Evolutionary conservation across 352 stramenopile genomes (phyloP), one percentile per base, ranked within the genome.

Genomic region (Phytophthora sojae): DNA sequence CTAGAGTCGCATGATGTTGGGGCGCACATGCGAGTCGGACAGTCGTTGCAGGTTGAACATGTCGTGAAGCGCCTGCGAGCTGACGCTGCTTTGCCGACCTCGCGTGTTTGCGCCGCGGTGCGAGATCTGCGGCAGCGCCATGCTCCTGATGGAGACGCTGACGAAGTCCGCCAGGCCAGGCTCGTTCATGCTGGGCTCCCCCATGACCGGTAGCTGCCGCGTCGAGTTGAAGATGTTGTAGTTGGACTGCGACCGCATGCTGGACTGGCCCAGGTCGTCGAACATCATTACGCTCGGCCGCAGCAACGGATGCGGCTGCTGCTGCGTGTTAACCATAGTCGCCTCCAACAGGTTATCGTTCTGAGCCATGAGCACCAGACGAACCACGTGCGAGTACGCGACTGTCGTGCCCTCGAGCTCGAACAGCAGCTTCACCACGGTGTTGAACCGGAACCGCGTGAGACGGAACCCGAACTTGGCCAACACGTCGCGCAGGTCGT

Each of bases 391-490:
- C 8, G 44, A 44, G 56, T 84, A 85, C 64, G 80, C 64, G 35
- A 90, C 68, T 0, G 51, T 69, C 30, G 69, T 79, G 19, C 65
- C 77, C 29, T 77, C 39, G 0, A 90, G 58, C 17, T 71, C 35
- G 30, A 90, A 90, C 12, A 92, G 52, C 35, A 92, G 58, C 72
- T 85, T 82, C 5, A 84, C 79, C 55, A 92, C 80, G 21, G 69
- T 83, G 63, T 90, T 88, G 68, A 91, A 91, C 17, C 80, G 81
- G n/a, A 82, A 89, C 19, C 78, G 68, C 47, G 84, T 88, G 15
- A 90, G 45, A 23, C 65, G 67, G 55, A 87, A 86, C 19, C 81
- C 80, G 19, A 89, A 80, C 30, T 62, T 71, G 2, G 53, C 57
- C 7, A 91, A 54, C 21, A 87, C 79, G 12, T 75, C 53, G 0